These are phyloP conservation scores for Metschnikowia corniflorae DNA, from an alignment of 805 yeast species.

Conservation along the genomic window DNA sequence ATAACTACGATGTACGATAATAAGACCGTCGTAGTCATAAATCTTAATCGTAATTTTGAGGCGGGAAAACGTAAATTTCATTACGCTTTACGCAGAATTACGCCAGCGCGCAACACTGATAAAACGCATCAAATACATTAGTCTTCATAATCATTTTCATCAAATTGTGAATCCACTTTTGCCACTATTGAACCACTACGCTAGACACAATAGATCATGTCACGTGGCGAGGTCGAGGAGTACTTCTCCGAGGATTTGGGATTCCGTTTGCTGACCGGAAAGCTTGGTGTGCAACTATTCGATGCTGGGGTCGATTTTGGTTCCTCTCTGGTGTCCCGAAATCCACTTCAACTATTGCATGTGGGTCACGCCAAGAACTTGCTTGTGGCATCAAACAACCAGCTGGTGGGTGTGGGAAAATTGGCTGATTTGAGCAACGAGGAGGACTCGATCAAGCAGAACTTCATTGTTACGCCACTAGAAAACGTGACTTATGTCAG, in stretches of 20 bases:
- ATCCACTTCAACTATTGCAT: constrained; percentile 31
- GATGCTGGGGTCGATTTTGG: constrained; percentile 28
- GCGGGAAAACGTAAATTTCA: too few species aligned
- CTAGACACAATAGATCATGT: constrained; percentile 2
- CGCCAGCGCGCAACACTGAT: too few species aligned
- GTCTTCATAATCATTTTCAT: too few species aligned
- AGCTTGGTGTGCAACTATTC: constrained; percentile 26
- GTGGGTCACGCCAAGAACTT: constrained; percentile 29
- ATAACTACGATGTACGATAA: too few species aligned
- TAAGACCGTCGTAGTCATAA: too few species aligned
- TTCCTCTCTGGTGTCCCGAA: constrained; percentile 8
- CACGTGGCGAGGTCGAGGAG: constrained; percentile 14
- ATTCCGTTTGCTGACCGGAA: constrained; percentile 38
- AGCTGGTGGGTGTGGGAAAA: constrained; percentile 31
- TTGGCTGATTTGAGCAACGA: constrained; percentile 30
- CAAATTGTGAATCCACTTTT: too few species aligned
- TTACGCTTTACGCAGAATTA: too few species aligned
- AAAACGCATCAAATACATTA: too few species aligned
- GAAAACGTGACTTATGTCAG: constrained; percentile 19
- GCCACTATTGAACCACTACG: too few species aligned
- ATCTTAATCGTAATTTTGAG: too few species aligned
- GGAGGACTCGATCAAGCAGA: constrained; percentile 5
- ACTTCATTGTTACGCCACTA: constrained; percentile 5
- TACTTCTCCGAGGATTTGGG: constrained; percentile 41
- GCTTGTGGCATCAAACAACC: constrained; percentile 39